Base-by-base conservation (phyloP, 2,329 filamentous ascomycete genomes). In the Stagonosporopsis chrysanthemi region DNA sequence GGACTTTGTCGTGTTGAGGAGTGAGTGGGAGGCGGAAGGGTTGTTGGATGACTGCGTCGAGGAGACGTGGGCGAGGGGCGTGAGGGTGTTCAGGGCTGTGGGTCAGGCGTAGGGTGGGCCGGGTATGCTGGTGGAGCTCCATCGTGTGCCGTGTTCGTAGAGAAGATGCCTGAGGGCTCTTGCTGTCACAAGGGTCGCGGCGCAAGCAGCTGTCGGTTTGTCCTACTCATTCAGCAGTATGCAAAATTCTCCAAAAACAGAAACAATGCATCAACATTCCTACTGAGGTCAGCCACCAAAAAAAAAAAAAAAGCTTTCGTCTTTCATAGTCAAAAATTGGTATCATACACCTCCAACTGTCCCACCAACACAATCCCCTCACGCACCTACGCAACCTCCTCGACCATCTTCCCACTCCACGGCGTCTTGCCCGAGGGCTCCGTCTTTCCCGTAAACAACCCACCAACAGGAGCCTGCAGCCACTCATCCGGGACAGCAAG, bases 401-500 rank as follows among this genome's bases (percentile, higher is more conserved):
- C 73, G 0, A 77, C 73, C 74, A 77, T 77, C 14, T 68, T 60
- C 7, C 73, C 72, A 17, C 59, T 64, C 48, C 69, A 75, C 6
- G 71, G 66, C 38, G 59, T 63, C 35, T 62, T 62, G 1, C 58
- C 48, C 6, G 65, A 58, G 24, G 71, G 68, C 48, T 67, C 73
- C 5, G 69, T 53, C 14, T 60, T 50, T 1, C 69, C 69, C 4
- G 70, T 39, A 68, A 92, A 90, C 4, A 89, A 73, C 31, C 74
- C 78, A 4, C 90, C 90, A 0, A 81, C 79, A 0, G 89, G 89
- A 0, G 83, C 83, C 9, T 82, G 81, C 26, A 92, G 71, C 80
- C 91, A 88, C 68, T 91, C 89, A 4, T 84, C 82, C 0, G 90
- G 88, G 11, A 92, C 84, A 23, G 82, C 86, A 7, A 93, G 77